A percentile compares a stretch with the other conserved stretches of the same genome.
phyloP scores from a whole-genome alignment of 257 asterid species.

The Buddleja alternifolia region DNA sequence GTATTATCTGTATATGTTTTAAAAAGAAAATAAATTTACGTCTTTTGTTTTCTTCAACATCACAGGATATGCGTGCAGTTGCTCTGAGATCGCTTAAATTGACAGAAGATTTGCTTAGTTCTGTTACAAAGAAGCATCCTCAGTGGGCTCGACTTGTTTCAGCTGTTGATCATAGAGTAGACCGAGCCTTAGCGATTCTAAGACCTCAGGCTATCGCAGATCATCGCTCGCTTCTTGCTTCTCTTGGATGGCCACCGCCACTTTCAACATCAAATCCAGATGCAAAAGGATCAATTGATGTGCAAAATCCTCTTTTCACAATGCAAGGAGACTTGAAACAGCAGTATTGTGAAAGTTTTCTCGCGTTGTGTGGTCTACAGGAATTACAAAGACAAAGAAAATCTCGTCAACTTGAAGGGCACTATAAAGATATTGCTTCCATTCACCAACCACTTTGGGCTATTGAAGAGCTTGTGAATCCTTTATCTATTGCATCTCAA shows the following conservation, averaged over 20 bases:
- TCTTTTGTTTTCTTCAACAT: constrained; percentile 24
- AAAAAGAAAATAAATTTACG: neutral
- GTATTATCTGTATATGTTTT: neutral
- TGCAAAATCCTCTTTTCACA: constrained; percentile 80
- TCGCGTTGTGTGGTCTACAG: constrained; percentile 87
- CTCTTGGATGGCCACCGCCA: constrained; percentile 99
- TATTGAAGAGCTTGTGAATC: constrained; percentile 96
- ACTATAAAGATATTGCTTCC: constrained; percentile 40
- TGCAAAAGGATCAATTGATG: constrained; percentile 46
- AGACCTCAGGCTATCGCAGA: constrained; percentile 98
- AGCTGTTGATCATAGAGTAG: constrained; percentile 96
- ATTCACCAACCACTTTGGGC: constrained; percentile 94
- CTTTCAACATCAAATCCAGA: constrained; percentile 63
- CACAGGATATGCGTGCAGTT: constrained; percentile 67
- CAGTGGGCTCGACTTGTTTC: constrained; percentile 84
- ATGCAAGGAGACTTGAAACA: constrained; percentile 76
- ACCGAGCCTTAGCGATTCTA: constrained; percentile 88
- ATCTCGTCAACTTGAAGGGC: constrained; percentile 81
- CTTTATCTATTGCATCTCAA: constrained; percentile 76
- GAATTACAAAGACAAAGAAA: constrained; percentile 88
- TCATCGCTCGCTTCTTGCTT: constrained; percentile 86
- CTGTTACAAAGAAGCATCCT: constrained; percentile 70
- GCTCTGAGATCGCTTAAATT: constrained; percentile 64
- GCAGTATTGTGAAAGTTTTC: constrained; percentile 82
- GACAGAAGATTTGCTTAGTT: constrained; percentile 70